Evolutionary conservation across 345 rosid species (phyloP).

Genomic region (Passiflora organensis): DNA sequence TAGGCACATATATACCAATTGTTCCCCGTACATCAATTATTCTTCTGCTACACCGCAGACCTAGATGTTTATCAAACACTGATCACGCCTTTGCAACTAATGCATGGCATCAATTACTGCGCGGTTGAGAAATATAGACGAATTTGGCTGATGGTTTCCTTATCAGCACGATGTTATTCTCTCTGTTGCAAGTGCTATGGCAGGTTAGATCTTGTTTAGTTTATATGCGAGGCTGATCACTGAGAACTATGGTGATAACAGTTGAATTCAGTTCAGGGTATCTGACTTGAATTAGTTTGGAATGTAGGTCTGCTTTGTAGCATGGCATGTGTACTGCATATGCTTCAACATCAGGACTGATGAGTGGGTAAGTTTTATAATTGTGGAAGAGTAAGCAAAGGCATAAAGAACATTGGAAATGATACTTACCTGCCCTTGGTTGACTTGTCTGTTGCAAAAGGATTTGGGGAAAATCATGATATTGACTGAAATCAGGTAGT

Average conservation of each 20-base stretch:
- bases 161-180: constrained; percentile 43
- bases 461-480: background rate
- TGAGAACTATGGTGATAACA: background rate
- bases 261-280: background rate
- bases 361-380: constrained; percentile 58
- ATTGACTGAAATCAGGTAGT: background rate
- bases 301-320: constrained; percentile 40
- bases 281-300: background rate
- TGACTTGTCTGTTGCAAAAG: background rate
- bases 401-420: background rate
- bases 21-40: background rate
- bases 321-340: constrained; percentile 59
- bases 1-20: constrained; percentile 10
- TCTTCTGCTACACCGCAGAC: background rate
- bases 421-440: too few relatives aligned
- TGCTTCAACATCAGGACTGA: constrained; percentile 62
- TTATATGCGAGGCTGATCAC: background rate
- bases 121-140: constrained; percentile 20
- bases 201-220: constrained; percentile 37
- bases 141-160: constrained; percentile 26
- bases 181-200: constrained; percentile 54
- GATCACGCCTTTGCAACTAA: background rate
- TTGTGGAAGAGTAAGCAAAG: background rate
- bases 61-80: background rate
- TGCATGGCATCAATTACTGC: background rate